Conservation (phyloP, 768 basidiomycete genomes). For the Cubamyces sp. region DNA sequence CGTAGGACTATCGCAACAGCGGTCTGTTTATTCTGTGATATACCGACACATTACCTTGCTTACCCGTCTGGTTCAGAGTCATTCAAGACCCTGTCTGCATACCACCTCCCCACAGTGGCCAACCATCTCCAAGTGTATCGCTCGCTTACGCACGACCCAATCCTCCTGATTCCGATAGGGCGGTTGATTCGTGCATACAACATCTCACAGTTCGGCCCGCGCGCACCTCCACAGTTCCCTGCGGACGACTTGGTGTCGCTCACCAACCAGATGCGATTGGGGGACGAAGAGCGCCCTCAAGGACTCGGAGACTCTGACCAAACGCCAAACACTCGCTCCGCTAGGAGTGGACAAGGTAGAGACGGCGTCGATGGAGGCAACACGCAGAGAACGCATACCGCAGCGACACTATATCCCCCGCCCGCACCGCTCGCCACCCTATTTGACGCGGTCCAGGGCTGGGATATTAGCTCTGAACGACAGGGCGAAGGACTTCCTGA, state of each 20-base stretch:
- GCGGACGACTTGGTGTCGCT: constrained; percentile 29
- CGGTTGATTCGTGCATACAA: constrained; percentile 50
- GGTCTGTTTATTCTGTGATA: constrained; percentile 45
- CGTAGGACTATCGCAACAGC: constrained; percentile 77
- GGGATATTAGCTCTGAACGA: constrained; percentile 29
- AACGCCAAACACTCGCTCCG: no score
- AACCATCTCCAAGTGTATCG: constrained; percentile 47
- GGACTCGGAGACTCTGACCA: no score
- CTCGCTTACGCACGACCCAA: constrained; percentile 52
- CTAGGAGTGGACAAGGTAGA: neutral
- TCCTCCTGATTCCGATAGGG: constrained; percentile 51
- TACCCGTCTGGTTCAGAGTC: constrained; percentile 50
- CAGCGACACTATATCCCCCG: constrained; percentile 4
- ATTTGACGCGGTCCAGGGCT: constrained; percentile 26
- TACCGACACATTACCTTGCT: neutral
- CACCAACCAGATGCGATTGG: constrained; percentile 15
- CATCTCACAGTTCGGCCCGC: constrained; percentile 48
- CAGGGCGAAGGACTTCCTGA: constrained; percentile 15
- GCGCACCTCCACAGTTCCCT: constrained; percentile 48
- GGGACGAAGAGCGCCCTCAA: neutral
- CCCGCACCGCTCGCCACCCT: constrained; percentile 22
- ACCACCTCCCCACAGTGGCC: constrained; percentile 45
- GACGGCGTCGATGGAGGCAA: constrained; percentile 25
- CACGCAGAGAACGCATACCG: neutral
- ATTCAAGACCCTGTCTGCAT: constrained; percentile 62